Base-by-base conservation (phyloP, 768 basidiomycete genomes). In the Cystobasidium tubakii region DNA sequence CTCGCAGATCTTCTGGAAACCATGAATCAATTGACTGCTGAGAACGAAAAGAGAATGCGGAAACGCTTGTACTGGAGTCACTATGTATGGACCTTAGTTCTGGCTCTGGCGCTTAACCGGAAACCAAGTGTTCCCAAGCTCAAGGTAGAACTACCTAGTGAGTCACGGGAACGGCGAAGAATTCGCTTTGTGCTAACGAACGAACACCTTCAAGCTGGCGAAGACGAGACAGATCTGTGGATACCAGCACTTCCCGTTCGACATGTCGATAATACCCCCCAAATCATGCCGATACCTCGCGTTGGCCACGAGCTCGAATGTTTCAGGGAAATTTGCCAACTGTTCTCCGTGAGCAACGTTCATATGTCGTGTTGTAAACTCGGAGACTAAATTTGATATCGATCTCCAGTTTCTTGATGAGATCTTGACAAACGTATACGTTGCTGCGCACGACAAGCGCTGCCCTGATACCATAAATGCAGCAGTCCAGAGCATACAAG, bases 1-100 rank as follows among this genome's bases (percentile, higher is more conserved):
- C 43, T 43, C 25, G 36, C 63, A 65, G 63, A 65, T 27, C 63
- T 65, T 36, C 63, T 65, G 34, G 63, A 65, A 43, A 46, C 23
- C 3, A 65, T 65, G 25, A 33, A 65, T 42, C 34, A 65, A 15
- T 65, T 17, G 3, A 46, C 34, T 43, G 2, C 33, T 23, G 63
- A 39, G 25, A 27, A 36, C 13, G 63, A 39, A 36, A 4, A 29
- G 23, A 65, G 3, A 7, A 34, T 65, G 25, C 57, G 57, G 2
- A 65, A 46, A 46, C 63, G 63, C 2, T 29, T 65, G 10, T 65
- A 65, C 39, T 65, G 63, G 63, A 42, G 36, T 23, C 36, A 39
- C 23, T 65, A 65, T 42, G 63, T 65, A 12, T 65, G 63, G 63
- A 42, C 15, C 6, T 10, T 46, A 2, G 63, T 39, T 3, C 33